Conservation (phyloP, 1,284 basidiomycete species). For the Ceratobasidium sp. region DNA sequence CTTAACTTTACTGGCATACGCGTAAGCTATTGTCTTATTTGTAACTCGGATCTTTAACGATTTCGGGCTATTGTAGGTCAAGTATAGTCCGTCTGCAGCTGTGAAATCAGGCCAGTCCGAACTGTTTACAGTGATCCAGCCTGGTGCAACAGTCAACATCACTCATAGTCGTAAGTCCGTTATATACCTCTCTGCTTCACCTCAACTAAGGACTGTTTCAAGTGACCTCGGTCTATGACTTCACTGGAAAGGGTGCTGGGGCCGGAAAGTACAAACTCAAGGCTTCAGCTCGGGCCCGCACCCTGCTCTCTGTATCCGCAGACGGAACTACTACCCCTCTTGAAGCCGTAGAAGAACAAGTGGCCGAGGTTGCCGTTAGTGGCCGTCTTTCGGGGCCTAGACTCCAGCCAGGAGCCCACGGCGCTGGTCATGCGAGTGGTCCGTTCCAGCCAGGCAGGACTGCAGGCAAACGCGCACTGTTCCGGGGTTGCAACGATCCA, state of each 20-base stretch:
- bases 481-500: conserved; percentile 31
- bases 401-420: conserved; percentile 27
- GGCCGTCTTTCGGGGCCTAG: conserved; percentile 32
- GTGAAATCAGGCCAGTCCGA: conserved; percentile 25
- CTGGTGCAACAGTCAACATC: conserved; percentile 33
- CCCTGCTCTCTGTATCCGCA: conserved; percentile 33
- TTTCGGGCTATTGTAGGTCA: conserved; percentile 10
- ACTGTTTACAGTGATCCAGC: conserved; percentile 30
- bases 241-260: conserved; percentile 27
- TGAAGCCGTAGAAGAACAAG: conserved; percentile 23
- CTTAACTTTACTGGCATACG: conserved; percentile 41
- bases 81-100: conserved; percentile 32
- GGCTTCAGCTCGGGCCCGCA: conserved; percentile 31
- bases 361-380: conserved; percentile 38
- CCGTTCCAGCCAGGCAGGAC: conserved; percentile 21
- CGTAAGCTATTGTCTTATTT: neutral
- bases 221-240: conserved; percentile 39
- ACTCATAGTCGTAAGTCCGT: conserved; percentile 28
- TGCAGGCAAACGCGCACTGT: conserved; percentile 19
- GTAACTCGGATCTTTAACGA: too few species aligned
- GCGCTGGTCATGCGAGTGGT: conserved; percentile 28
- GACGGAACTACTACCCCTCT: conserved; percentile 23
- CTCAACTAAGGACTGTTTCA: neutral
- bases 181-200: neutral
- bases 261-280: conserved; percentile 41